These are phyloP conservation scores for Seminavis robusta DNA, from an alignment of 108 stramenopile genomes.

Conservation along the genomic window DNA sequence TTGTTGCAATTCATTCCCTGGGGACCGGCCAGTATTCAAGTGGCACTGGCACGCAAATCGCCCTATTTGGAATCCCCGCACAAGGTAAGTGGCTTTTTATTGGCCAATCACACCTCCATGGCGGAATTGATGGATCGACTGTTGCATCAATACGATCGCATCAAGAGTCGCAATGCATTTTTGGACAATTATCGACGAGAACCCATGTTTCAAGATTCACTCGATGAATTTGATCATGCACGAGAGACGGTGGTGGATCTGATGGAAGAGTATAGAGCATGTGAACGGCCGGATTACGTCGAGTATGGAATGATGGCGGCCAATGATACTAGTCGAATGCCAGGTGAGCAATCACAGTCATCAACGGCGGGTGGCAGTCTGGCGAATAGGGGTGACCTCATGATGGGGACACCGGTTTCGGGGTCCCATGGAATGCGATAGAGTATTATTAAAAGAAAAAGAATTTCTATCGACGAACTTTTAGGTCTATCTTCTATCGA, in stretches of 20 bases:
- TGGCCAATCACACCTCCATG: slow-evolving; percentile 98
- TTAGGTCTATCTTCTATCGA: no score
- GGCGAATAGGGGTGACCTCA: no score
- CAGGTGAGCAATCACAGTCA: no score
- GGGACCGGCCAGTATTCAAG: slow-evolving; percentile 98
- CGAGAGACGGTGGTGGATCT: slow-evolving; percentile 93
- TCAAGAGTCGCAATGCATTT: slow-evolving; percentile 96
- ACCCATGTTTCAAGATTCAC: slow-evolving; percentile 93
- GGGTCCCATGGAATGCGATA: no score
- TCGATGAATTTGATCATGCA: slow-evolving; percentile 96
- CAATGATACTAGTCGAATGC: no score
- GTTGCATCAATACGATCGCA: slow-evolving; percentile 89
- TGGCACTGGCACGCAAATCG: slow-evolving; percentile 93
- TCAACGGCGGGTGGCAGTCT: no score
- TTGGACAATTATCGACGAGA: slow-evolving; percentile 95
- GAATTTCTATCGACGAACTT: no score
- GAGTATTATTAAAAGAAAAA: no score
- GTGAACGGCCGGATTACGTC: slow-evolving; percentile 95
- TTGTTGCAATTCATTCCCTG: slow-evolving; percentile 96
- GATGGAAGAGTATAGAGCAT: slow-evolving; percentile 96
- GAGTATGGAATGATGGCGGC: slow-evolving; percentile 64
- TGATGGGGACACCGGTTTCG: no score
- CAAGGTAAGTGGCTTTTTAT: slow-evolving; percentile 96
- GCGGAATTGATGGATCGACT: slow-evolving; percentile 91
- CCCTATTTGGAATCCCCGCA: slow-evolving; percentile 90